A percentile compares a stretch with the other conserved stretches of the same genome.
Conservation (phyloP, 1,284 basidiomycete species). For the Megacollybia platyphylla region DNA sequence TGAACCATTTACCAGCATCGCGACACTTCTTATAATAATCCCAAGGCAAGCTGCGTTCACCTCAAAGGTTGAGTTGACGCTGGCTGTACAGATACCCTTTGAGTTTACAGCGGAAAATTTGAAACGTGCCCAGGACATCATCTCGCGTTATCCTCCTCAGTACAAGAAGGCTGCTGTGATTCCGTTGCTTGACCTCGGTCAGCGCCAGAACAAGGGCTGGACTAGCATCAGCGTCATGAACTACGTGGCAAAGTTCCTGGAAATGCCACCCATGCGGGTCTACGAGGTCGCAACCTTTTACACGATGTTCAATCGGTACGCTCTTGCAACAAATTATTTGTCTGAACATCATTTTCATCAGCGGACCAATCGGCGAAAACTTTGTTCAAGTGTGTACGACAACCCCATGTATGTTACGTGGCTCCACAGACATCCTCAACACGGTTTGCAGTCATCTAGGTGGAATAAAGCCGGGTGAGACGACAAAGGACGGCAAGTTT, state of each 20-base stretch:
- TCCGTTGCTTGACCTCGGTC: constrained; percentile 91
- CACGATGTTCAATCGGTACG: constrained; percentile 95
- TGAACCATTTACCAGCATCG: constrained; percentile 55
- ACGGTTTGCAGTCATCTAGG: constrained; percentile 79
- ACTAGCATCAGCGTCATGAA: constrained; percentile 99
- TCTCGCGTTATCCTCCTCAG: constrained; percentile 88
- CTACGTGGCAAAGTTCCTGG: constrained; percentile 84
- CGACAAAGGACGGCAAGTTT: constrained; percentile 92
- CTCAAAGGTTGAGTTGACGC: not conserved
- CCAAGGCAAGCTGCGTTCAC: constrained; percentile 38
- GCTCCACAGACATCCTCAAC: constrained; percentile 82
- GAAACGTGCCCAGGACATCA: constrained; percentile 81
- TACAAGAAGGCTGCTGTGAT: constrained; percentile 98
- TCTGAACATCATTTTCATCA: constrained; percentile 15
- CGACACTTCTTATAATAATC: constrained; percentile 88
- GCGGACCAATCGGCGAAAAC: constrained; percentile 89
- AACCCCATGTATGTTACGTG: constrained; percentile 95
- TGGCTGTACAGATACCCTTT: constrained; percentile 69
- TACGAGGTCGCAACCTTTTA: constrained; percentile 99
- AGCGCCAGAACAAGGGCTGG: constrained; percentile 98
- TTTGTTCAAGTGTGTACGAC: constrained; percentile 99
- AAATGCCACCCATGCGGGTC: constrained; percentile 97
- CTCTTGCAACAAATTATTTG: constrained; percentile 2
- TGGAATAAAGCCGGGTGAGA: constrained; percentile 79
- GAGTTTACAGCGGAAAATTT: constrained; percentile 75